A percentile compares a stretch with the other conserved stretches of the same genome.
These are phyloP conservation scores for Xylaria sp. DNA, from an alignment of 2,329 filamentous ascomycete species.

Conservation along the genomic window DNA sequence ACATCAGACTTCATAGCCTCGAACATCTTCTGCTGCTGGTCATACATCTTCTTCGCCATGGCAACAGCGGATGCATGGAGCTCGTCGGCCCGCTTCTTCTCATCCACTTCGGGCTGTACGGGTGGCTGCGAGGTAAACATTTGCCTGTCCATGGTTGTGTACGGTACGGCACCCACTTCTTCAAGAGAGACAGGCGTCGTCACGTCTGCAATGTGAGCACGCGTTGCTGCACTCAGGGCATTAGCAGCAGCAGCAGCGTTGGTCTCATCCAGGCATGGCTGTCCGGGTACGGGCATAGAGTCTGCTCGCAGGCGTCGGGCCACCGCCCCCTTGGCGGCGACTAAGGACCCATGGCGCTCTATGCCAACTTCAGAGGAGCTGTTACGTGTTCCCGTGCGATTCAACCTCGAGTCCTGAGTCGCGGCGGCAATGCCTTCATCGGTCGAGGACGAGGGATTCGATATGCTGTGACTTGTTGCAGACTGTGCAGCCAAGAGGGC, in stretches of 20 bases:
- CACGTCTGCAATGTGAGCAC: constrained; percentile 51
- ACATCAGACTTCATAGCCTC: constrained; percentile 43
- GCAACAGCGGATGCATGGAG: constrained; percentile 77
- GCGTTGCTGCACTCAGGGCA: constrained; percentile 67
- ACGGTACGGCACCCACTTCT: constrained; percentile 61
- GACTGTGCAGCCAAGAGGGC: constrained; percentile 61
- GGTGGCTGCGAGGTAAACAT: constrained; percentile 76
- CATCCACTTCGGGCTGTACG: constrained; percentile 65
- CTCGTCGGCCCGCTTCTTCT: constrained; percentile 65
- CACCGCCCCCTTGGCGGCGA: constrained; percentile 75
- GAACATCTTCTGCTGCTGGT: constrained; percentile 57
- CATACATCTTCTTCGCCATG: constrained; percentile 87
- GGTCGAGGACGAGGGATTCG: constrained; percentile 41
- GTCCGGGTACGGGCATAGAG: constrained; percentile 50
- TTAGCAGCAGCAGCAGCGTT: constrained; percentile 60
- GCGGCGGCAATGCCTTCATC: constrained; percentile 62
- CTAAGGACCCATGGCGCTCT: constrained; percentile 59
- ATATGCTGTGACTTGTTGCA: constrained; percentile 46
- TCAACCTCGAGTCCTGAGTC: constrained; percentile 57
- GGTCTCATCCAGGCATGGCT: constrained; percentile 49
- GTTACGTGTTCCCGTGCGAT: constrained; percentile 39
- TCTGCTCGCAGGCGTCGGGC: constrained; percentile 57
- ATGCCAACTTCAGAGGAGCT: constrained; percentile 38
- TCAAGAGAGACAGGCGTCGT: constrained; percentile 43
- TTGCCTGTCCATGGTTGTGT: constrained; percentile 61